Base-by-base conservation (phyloP, 164 flowering plant genomes). In the Chimonanthus salicifolius region DNA sequence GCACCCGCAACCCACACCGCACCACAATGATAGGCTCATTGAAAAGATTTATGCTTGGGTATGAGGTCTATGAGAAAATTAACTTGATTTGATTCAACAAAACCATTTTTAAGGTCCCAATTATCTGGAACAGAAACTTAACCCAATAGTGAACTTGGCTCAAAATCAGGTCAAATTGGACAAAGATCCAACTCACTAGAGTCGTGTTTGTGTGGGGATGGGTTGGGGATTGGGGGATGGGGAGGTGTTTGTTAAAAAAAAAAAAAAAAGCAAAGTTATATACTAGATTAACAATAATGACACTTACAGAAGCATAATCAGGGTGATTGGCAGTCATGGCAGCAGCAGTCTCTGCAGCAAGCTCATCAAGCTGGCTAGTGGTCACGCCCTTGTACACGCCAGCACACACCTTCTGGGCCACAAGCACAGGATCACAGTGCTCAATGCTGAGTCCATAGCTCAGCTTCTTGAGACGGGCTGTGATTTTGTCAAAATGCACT, bases 341-440 rank as follows among this genome's bases (percentile, higher is more conserved):
- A 70, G 99, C 98, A 9, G 98, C 94, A 18, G 99, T 96, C 69
- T 96, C 99, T 13, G 99, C 98, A 0, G 99, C 99, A 76, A 96
- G 82, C 76, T 96, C 99, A 79, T 94, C 98, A 73, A 96, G 95
- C 81, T 92, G 98, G 71, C 97, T 94, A 1, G 99, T 94, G 62
- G 99, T 96, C 51, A 94, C 97, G 47, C 98, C 99, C 74, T 90
- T 94, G 80, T 96, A 96, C 70, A 94, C 99, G 3, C 99, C 99
- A 47, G 97, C 96, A 70, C 98, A 94, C 51, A 94, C 99, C 80
- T 96, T 96, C 90, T 94, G 99, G 0, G 99, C 73, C 44, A 96
- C 98, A 2, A 91, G 87, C 43, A 94, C 97, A 1, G 99, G 98
- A 58, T 96, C 99, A 64, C 99, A 96, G 82, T 96, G 97, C 15